Conservation (phyloP, 306 rosid genomes). For the Medicago arabica region DNA sequence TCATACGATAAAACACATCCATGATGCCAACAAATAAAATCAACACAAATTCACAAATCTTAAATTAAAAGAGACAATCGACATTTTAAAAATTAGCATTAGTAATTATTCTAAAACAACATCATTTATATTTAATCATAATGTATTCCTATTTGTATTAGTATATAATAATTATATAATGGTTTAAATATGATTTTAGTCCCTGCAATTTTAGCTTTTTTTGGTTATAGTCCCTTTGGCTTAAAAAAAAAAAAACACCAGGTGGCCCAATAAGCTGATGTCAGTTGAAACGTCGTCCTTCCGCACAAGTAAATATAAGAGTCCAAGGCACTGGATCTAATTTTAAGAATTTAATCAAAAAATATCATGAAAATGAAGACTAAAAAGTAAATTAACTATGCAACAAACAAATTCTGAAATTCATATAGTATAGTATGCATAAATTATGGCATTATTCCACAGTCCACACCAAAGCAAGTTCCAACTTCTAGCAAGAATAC, state of each 20-base stretch:
- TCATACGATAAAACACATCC: neutral
- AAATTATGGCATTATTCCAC: neutral
- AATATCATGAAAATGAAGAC: neutral
- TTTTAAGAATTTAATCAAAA: neutral
- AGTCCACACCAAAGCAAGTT: neutral
- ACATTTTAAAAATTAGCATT: neutral
- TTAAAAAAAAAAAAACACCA: too few relatives aligned
- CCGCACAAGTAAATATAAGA: too few relatives aligned
- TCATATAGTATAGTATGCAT: neutral
- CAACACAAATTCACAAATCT: conserved; percentile 9
- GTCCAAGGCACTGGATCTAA: too few relatives aligned
- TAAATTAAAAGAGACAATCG: conserved; percentile 1
- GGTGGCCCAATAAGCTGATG: too few relatives aligned
- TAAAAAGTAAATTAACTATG: neutral
- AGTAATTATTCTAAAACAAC: neutral
- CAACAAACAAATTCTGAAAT: neutral
- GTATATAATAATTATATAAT: too few relatives aligned
- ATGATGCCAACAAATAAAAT: conserved; percentile 12
- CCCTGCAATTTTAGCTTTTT: too few relatives aligned
- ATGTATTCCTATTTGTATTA: neutral
- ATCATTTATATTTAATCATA: too few relatives aligned
- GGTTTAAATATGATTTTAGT: too few relatives aligned
- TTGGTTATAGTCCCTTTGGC: too few relatives aligned
- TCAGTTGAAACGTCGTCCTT: too few relatives aligned
- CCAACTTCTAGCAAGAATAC: neutral